phyloP scores from a whole-genome alignment of 305 asterid species.

The Solanum chacoense region DNA sequence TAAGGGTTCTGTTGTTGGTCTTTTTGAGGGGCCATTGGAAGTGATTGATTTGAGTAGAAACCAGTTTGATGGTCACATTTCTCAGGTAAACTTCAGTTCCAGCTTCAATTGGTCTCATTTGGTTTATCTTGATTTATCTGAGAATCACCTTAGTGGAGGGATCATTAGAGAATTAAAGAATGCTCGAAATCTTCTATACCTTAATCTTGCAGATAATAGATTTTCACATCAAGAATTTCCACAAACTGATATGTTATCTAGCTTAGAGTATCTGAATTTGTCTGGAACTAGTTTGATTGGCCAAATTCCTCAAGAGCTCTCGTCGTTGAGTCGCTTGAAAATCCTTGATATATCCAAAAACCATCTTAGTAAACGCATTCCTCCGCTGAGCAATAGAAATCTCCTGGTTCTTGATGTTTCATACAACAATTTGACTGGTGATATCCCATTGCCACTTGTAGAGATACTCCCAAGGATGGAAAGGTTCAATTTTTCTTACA shows the following conservation, averaged over 20 bases:
- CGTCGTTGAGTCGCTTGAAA: slow-evolving; percentile 32
- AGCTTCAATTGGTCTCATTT: slow-evolving; percentile 47
- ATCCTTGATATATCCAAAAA: slow-evolving; percentile 69
- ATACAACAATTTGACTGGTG: slow-evolving; percentile 69
- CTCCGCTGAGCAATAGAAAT: slow-evolving; percentile 27
- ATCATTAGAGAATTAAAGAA: slow-evolving; percentile 28
- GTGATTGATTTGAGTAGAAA: slow-evolving; percentile 87
- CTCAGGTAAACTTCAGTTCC: slow-evolving; percentile 61
- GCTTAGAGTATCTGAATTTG: slow-evolving; percentile 64
- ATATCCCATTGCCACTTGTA: slow-evolving; percentile 48
- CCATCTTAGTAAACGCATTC: slow-evolving; percentile 45
- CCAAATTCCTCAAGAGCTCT: slow-evolving; percentile 40
- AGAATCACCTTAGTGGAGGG: slow-evolving; percentile 72
- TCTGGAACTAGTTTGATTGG: slow-evolving; percentile 65
- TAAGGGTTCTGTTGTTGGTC: slow-evolving; percentile 52
- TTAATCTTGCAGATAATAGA: slow-evolving; percentile 79
- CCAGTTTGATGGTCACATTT: slow-evolving; percentile 75
- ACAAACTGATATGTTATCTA: slow-evolving; percentile 29
- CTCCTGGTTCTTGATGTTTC: slow-evolving; percentile 62
- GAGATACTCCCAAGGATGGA: slow-evolving; percentile 46
- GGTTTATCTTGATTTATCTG: slow-evolving; percentile 66
- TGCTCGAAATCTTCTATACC: slow-evolving; percentile 50
- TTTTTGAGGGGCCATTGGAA: slow-evolving; percentile 51
- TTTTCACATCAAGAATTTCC: slow-evolving; percentile 39
- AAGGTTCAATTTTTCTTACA: slow-evolving; percentile 67